These are phyloP conservation scores for Asterella californica DNA, from an alignment of 225 moss, liverwort and hornwort genomes.

Conservation along the genomic window DNA sequence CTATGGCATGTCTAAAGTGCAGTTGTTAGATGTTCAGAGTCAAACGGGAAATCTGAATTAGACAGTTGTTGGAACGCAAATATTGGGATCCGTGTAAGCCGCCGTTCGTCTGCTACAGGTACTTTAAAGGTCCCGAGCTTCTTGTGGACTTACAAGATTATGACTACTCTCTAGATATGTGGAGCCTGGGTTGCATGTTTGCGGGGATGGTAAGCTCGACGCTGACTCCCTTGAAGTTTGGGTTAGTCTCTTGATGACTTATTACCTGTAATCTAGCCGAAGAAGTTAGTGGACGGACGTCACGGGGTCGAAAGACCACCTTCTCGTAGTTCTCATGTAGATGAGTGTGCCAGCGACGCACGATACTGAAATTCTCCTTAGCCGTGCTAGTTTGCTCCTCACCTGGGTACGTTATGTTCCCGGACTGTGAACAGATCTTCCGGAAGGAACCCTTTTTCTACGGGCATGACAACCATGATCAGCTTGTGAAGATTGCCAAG, in stretches of 20 bases:
- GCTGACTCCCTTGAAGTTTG: background rate
- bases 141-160: conserved; percentile 56
- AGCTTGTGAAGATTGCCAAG: conserved; percentile 55
- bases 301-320: background rate
- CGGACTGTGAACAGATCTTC: conserved; percentile 36
- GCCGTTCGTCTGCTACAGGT: conserved; percentile 21
- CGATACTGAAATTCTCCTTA: background rate
- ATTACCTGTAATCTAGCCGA: background rate
- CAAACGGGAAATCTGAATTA: no score
- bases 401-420: background rate
- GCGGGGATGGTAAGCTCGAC: conserved; percentile 45
- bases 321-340: background rate
- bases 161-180: conserved; percentile 57
- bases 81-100: background rate
- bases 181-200: conserved; percentile 62
- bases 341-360: background rate
- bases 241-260: background rate
- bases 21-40: background rate
- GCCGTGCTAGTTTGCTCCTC: background rate
- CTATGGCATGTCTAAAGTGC: background rate
- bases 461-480: conserved; percentile 55
- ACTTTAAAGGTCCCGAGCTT: conserved; percentile 56
- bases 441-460: conserved; percentile 56
- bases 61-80: no score
- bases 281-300: no score